phyloP scores from a whole-genome alignment of 768 basidiomycete genomes.

The Fistulinella prunicolor region DNA sequence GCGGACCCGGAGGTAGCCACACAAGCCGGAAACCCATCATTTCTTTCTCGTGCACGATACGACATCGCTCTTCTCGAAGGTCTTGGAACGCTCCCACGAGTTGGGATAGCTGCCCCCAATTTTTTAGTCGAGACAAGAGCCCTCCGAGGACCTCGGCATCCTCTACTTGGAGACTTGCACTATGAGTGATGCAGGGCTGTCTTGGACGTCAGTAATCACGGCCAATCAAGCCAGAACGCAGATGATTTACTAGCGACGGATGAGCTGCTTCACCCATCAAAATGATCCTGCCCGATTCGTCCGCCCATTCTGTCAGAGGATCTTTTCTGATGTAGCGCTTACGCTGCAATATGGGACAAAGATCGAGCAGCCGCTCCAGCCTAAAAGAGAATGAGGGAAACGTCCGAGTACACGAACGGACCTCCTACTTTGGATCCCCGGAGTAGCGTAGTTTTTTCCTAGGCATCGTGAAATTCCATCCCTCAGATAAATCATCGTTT shows the following conservation, averaged over 20 bases:
- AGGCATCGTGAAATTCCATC: slow-evolving; percentile 36
- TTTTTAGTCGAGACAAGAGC: slow-evolving; percentile 40
- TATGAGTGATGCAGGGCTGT: slow-evolving; percentile 46
- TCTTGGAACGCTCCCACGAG: slow-evolving; percentile 56
- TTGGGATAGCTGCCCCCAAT: slow-evolving; percentile 42
- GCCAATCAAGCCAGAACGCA: not conserved
- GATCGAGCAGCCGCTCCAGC: slow-evolving; percentile 35
- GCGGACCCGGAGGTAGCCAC: slow-evolving; percentile 39
- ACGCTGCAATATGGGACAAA: slow-evolving; percentile 35
- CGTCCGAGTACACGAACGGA: not conserved
- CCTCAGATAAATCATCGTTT: slow-evolving; percentile 14
- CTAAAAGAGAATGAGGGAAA: slow-evolving; percentile 15
- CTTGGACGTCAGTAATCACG: slow-evolving; percentile 1
- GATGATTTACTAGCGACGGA: slow-evolving; percentile 43
- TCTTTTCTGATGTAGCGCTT: slow-evolving; percentile 30
- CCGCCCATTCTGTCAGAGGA: slow-evolving; percentile 42
- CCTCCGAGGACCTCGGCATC: slow-evolving; percentile 29
- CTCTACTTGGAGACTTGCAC: slow-evolving; percentile 29
- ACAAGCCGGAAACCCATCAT: slow-evolving; percentile 40
- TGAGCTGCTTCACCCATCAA: slow-evolving; percentile 58
- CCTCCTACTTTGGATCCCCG: slow-evolving; percentile 36
- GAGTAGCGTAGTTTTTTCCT: slow-evolving; percentile 32
- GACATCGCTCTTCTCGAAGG: slow-evolving; percentile 46
- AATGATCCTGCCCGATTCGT: slow-evolving; percentile 45
- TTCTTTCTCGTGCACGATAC: slow-evolving; percentile 40